These are phyloP conservation scores for Jatropha curcas DNA, from an alignment of 345 rosid genomes.

Conservation along the genomic window DNA sequence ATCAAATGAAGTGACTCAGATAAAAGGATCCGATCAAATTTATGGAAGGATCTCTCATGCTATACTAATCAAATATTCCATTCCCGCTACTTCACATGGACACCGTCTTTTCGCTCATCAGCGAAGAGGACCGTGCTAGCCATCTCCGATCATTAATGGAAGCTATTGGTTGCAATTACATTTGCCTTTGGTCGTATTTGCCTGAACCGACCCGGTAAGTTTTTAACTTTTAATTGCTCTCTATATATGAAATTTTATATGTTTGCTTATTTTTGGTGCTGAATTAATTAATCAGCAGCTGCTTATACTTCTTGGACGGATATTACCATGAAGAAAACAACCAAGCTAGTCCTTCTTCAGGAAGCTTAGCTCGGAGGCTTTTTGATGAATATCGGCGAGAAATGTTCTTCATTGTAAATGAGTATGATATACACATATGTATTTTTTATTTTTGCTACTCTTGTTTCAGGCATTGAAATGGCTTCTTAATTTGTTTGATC, in stretches of 20 bases:
- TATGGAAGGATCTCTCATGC: not conserved
- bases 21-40: not conserved
- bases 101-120: conserved; percentile 39
- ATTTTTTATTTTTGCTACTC: not conserved
- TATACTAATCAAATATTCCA: too few species aligned
- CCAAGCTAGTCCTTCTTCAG: conserved; percentile 47
- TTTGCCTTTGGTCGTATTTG: conserved; percentile 61
- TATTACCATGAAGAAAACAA: conserved; percentile 41
- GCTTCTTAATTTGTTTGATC: not conserved
- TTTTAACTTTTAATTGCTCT: not conserved
- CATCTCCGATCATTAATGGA: conserved; percentile 50
- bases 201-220: conserved; percentile 48
- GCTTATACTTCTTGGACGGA: conserved; percentile 54
- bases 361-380: conserved; percentile 41
- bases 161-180: conserved; percentile 50
- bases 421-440: conserved; percentile 21
- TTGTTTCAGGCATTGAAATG: not conserved
- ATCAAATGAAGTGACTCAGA: conserved; percentile 5
- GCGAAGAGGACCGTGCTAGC: conserved; percentile 39
- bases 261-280: too few species aligned
- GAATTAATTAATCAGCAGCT: conserved; percentile 36
- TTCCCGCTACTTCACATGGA: conserved; percentile 62
- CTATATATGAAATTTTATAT: too few species aligned
- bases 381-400: conserved; percentile 50
- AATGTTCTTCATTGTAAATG: conserved; percentile 33